These are phyloP conservation scores for Lippia alba DNA, from an alignment of 305 asterid genomes.

Conservation along the genomic window DNA sequence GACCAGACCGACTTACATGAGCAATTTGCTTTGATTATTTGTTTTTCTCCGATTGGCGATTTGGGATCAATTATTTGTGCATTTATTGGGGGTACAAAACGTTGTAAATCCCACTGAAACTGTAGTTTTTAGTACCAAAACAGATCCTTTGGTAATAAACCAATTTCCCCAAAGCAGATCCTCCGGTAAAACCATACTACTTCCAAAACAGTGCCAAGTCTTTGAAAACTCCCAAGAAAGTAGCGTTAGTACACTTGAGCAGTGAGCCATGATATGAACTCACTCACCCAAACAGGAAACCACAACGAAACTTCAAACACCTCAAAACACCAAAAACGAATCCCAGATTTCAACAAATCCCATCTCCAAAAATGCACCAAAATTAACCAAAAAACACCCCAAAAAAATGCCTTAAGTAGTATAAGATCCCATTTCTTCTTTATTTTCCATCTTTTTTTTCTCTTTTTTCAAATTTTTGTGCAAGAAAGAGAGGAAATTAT, in stretches of 20 bases:
- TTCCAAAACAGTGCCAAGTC: conserved; percentile 24
- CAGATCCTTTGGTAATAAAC: conserved; percentile 15
- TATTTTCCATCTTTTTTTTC: background rate
- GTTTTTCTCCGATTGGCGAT: too few relatives aligned
- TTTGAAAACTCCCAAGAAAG: conserved; percentile 26
- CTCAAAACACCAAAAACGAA: too few relatives aligned
- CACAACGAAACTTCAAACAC: conserved; percentile 14
- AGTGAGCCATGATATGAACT: conserved; percentile 41
- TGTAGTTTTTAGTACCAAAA: conserved; percentile 21
- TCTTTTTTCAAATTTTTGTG: background rate
- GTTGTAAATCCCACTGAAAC: conserved; percentile 33
- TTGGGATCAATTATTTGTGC: conserved; percentile 39
- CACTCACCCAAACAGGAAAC: conserved; percentile 28
- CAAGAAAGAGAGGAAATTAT: conserved; percentile 32
- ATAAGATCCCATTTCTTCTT: background rate
- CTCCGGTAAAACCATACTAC: too few relatives aligned
- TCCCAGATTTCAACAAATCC: background rate
- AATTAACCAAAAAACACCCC: too few relatives aligned
- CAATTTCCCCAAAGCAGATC: too few relatives aligned
- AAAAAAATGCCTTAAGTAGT: background rate
- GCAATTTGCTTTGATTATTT: too few relatives aligned
- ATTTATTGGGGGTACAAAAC: conserved; percentile 37
- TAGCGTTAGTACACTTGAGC: conserved; percentile 40
- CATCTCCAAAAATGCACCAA: background rate
- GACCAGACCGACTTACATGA: too few relatives aligned